These are phyloP conservation scores for Tremella yokohamensis DNA, from an alignment of 768 basidiomycete genomes.

Conservation along the genomic window DNA sequence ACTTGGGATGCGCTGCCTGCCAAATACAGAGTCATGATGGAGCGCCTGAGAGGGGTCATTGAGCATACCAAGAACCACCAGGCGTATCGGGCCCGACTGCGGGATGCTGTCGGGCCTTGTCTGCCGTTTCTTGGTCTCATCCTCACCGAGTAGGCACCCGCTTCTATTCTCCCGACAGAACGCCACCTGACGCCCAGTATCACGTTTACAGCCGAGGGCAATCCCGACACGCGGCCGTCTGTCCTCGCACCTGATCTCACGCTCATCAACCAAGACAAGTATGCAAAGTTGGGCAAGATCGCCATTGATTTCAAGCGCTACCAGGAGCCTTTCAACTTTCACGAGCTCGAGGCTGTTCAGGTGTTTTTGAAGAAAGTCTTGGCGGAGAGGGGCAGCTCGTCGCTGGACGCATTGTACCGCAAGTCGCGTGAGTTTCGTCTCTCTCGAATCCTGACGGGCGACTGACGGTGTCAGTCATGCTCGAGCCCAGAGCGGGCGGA, in stretches of 20 bases:
- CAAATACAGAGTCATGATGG: constrained; percentile 77
- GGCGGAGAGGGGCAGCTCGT: constrained; percentile 44
- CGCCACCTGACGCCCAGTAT: constrained; percentile 52
- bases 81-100: constrained; percentile 73
- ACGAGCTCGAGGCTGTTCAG: constrained; percentile 85
- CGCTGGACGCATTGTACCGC: constrained; percentile 46
- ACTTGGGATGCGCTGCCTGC: constrained; percentile 83
- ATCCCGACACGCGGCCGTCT: constrained; percentile 76
- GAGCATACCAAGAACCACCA: constrained; percentile 70
- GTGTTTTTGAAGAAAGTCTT: constrained; percentile 39
- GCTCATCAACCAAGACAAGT: constrained; percentile 94
- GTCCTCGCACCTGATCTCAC: constrained; percentile 70
- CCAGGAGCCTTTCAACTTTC: constrained; percentile 61
- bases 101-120: constrained; percentile 84
- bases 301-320: constrained; percentile 62
- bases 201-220: constrained; percentile 93
- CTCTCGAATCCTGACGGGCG: not conserved
- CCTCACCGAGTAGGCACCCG: constrained; percentile 41
- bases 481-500: constrained; percentile 44
- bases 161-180: too few species aligned
- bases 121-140: constrained; percentile 86
- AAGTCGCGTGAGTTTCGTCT: constrained; percentile 42
- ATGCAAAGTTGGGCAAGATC: constrained; percentile 81
- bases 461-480: constrained; percentile 33
- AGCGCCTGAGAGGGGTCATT: constrained; percentile 74